These are phyloP conservation scores for Fistulinella staudtii DNA, from an alignment of 1,284 basidiomycete species.

Conservation along the genomic window DNA sequence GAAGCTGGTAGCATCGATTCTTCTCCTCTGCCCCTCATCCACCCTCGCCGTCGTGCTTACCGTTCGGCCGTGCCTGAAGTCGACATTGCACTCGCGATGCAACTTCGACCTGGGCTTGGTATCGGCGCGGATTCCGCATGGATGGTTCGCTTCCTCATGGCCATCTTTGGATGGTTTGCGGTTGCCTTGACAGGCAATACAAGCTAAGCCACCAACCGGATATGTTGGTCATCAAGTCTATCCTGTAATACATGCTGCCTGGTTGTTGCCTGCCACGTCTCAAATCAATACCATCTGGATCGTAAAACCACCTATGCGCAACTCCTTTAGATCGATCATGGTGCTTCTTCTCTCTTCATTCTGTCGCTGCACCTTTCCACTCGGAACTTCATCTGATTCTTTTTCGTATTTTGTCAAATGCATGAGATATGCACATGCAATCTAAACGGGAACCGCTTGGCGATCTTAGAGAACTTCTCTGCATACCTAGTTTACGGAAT, in stretches of 20 bases:
- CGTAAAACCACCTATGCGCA: constrained; percentile 10
- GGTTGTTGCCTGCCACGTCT: neutral
- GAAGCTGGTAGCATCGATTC: constrained; percentile 1
- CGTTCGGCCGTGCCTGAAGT: constrained; percentile 43
- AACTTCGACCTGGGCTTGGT: constrained; percentile 63
- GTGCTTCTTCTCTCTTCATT: neutral
- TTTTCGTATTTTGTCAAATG: constrained; percentile 1
- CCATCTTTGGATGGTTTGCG: constrained; percentile 73
- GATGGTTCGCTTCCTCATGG: constrained; percentile 74
- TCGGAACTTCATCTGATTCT: neutral
- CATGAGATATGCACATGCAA: neutral
- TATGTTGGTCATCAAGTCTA: neutral
- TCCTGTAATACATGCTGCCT: neutral
- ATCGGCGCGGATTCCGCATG: constrained; percentile 69
- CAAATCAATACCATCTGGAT: constrained; percentile 11
- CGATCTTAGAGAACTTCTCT: constrained; percentile 1
- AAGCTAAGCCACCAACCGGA: constrained; percentile 11
- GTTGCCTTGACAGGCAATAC: constrained; percentile 33
- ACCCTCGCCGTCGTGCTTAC: constrained; percentile 31
- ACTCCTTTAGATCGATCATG: neutral
- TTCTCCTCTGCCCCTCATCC: constrained; percentile 13
- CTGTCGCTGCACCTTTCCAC: neutral
- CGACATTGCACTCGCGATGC: constrained; percentile 72
- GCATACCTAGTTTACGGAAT: constrained; percentile 1
- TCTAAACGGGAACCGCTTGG: constrained; percentile 4